Conservation (phyloP, 192 early-diverging fungal genomes). For the Coemansia sp. region DNA sequence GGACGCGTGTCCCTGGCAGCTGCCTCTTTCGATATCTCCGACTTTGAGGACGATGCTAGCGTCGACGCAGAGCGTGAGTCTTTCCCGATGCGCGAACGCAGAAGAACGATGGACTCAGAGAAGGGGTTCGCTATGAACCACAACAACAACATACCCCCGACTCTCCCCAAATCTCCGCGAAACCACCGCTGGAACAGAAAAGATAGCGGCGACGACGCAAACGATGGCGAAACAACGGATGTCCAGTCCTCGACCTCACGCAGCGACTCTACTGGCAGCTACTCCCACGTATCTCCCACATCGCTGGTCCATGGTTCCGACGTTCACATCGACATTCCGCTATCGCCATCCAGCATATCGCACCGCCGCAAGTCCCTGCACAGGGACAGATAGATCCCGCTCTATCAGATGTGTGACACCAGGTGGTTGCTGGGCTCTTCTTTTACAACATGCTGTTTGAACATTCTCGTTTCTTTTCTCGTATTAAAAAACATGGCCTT, state of each 20-base stretch:
- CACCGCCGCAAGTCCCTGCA: constrained; percentile 27
- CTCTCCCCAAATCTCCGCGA: constrained; percentile 16
- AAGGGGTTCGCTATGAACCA: constrained; percentile 33
- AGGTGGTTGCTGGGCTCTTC: too few relatives aligned
- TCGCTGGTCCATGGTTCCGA: constrained; percentile 18
- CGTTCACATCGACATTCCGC: constrained; percentile 45
- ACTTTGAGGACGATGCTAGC: constrained; percentile 37
- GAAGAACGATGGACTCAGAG: constrained; percentile 30
- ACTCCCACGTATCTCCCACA: constrained; percentile 30
- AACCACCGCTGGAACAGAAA: not conserved
- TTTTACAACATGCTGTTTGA: too few relatives aligned
- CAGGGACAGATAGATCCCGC: not conserved
- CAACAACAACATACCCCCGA: constrained; percentile 20
- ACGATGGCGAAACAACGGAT: constrained; percentile 38
- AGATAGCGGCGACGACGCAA: constrained; percentile 11
- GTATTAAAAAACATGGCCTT: not conserved
- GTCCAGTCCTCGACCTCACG: constrained; percentile 41
- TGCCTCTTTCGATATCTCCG: constrained; percentile 42
- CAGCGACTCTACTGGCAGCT: constrained; percentile 42
- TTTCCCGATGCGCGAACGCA: constrained; percentile 51
- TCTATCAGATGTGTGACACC: too few relatives aligned
- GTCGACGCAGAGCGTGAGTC: constrained; percentile 30
- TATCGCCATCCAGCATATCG: constrained; percentile 33
- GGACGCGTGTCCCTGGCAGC: constrained; percentile 25
- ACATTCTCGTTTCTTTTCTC: constrained; percentile 3